A percentile compares a stretch with the other conserved stretches of the same genome.
phyloP scores from a whole-genome alignment of 148 eudicot genomes.

The Fagopyrum homotropicum region DNA sequence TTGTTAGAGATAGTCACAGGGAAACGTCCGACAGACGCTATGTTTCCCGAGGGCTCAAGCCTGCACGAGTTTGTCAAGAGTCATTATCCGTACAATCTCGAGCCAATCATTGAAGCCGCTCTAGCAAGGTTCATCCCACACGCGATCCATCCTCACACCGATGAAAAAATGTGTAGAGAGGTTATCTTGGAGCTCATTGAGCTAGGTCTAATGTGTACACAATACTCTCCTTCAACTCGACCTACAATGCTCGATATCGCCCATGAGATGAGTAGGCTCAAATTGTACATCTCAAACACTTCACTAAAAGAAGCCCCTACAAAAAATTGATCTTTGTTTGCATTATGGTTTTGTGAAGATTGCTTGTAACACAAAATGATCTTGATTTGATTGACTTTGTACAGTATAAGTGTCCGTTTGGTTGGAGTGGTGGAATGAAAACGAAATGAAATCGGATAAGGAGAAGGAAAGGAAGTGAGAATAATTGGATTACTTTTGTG shows the following conservation, averaged over 20 bases:
- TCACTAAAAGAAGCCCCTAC: background rate
- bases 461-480: too few relatives aligned
- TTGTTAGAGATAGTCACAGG: conserved; percentile 63
- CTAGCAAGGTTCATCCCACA: conserved; percentile 25
- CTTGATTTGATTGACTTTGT: background rate
- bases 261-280: conserved; percentile 51
- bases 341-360: background rate
- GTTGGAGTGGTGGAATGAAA: too few relatives aligned
- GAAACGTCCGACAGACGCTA: conserved; percentile 67
- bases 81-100: conserved; percentile 50
- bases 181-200: conserved; percentile 66
- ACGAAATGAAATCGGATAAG: too few relatives aligned
- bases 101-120: conserved; percentile 45
- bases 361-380: background rate
- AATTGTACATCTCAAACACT: conserved; percentile 36
- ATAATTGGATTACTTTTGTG: too few relatives aligned
- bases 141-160: conserved; percentile 9
- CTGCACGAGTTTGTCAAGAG: conserved; percentile 77
- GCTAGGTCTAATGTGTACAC: conserved; percentile 68
- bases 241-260: conserved; percentile 79
- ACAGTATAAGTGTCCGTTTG: background rate
- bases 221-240: conserved; percentile 46
- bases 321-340: background rate
- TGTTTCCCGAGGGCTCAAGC: conserved; percentile 44
- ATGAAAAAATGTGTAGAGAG: conserved; percentile 33